A percentile compares a stretch with the other conserved stretches of the same genome.
Conservation (phyloP, 2,329 filamentous ascomycete species). For the Claviceps pazoutovae region DNA sequence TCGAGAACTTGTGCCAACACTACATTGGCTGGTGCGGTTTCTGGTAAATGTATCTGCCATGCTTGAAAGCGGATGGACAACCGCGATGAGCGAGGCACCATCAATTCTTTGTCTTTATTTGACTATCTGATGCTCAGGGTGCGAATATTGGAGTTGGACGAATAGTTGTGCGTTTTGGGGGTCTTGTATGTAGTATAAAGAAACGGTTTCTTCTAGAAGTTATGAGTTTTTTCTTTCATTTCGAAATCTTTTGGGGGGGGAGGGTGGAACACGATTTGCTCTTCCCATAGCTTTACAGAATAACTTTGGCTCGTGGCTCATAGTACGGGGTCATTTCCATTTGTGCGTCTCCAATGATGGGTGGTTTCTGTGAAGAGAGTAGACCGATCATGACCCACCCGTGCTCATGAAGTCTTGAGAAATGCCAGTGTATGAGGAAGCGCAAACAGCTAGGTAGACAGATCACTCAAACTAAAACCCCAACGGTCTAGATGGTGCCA, state of each 20-base stretch:
- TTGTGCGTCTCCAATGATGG: too few species aligned
- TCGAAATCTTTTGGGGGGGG: too few species aligned
- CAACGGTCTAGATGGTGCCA: too few species aligned
- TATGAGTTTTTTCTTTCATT: neutral
- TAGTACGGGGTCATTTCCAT: too few species aligned
- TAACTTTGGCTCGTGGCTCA: too few species aligned
- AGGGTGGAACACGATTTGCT: neutral
- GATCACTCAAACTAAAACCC: neutral
- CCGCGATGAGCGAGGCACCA: neutral
- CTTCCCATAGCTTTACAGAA: neutral
- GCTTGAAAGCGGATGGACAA: neutral
- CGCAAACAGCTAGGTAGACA: too few species aligned
- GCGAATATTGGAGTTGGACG: conserved; percentile 2
- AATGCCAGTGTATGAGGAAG: too few species aligned
- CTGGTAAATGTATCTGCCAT: conserved; percentile 45
- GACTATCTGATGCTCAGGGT: neutral
- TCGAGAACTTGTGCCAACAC: conserved; percentile 96
- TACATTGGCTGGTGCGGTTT: conserved; percentile 99
- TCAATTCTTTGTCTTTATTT: neutral
- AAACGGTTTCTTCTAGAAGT: neutral
- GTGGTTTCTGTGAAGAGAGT: too few species aligned
- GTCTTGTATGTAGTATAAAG: neutral
- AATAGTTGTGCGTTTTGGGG: neutral
- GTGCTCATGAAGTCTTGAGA: too few species aligned
- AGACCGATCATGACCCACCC: too few species aligned